phyloP scores from a whole-genome alignment of 2,329 filamentous ascomycete genomes.

The Ophiostoma triangulosporum region DNA sequence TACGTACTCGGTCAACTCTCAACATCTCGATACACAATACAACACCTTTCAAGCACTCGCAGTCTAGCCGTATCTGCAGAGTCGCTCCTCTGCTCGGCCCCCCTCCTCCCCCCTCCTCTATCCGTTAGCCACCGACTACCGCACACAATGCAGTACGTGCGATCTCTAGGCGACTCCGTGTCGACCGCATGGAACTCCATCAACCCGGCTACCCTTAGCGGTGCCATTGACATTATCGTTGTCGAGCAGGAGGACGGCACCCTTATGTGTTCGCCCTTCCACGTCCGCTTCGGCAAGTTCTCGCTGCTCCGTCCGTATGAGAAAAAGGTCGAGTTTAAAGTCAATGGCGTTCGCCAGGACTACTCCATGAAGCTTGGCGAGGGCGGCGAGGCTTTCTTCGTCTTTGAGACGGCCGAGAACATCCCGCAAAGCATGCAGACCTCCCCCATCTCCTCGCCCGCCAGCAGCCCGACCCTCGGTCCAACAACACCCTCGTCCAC shows the following conservation, averaged over 20 bases:
- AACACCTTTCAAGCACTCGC: neutral
- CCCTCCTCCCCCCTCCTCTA: neutral
- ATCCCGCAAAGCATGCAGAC: slow-evolving; percentile 93
- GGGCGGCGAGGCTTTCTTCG: slow-evolving; percentile 95
- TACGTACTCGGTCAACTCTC: neutral
- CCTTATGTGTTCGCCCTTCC: slow-evolving; percentile 88
- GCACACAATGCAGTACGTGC: slow-evolving; percentile 83
- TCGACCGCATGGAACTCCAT: slow-evolving; percentile 99
- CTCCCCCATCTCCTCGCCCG: slow-evolving; percentile 81
- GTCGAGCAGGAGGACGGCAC: slow-evolving; percentile 89
- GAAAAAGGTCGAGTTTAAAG: slow-evolving; percentile 96
- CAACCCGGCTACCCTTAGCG: slow-evolving; percentile 92
- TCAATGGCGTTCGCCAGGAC: slow-evolving; percentile 83
- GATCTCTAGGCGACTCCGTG: slow-evolving; percentile 87
- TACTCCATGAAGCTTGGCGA: slow-evolving; percentile 98
- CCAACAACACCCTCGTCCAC: slow-evolving; percentile 25
- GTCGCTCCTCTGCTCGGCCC: neutral
- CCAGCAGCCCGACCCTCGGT: slow-evolving; percentile 62
- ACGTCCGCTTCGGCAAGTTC: slow-evolving; percentile 98
- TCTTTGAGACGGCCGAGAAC: slow-evolving; percentile 85
- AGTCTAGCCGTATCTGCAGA: neutral
- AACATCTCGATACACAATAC: neutral
- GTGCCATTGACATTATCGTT: slow-evolving; percentile 97
- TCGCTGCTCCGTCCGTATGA: slow-evolving; percentile 87
- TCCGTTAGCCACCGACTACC: neutral